phyloP scores from a whole-genome alignment of 495 filamentous ascomycete genomes.

The Hypomontagnella submonticulosa region DNA sequence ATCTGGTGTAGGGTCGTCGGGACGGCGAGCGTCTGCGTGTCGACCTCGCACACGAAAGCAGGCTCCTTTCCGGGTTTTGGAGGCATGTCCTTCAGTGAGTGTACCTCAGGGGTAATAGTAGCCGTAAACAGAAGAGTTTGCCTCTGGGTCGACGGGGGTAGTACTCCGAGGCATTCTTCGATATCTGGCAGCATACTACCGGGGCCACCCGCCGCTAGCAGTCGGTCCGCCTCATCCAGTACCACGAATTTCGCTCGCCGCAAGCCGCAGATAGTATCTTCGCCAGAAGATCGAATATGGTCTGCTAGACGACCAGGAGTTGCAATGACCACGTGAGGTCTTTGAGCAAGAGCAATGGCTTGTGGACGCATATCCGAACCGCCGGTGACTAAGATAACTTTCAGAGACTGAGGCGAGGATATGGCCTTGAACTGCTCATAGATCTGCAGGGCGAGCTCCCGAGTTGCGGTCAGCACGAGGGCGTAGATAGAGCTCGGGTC shows the following conservation, averaged over 20 bases:
- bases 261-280: constrained; percentile 86
- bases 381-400: constrained; percentile 86
- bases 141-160: constrained; percentile 76
- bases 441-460: constrained; percentile 94
- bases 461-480: constrained; percentile 88
- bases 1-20: constrained; percentile 83
- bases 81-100: constrained; percentile 79
- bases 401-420: constrained; percentile 83
- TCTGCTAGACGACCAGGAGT: constrained; percentile 95
- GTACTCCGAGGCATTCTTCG: constrained; percentile 81
- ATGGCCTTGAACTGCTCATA: constrained; percentile 95
- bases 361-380: constrained; percentile 93
- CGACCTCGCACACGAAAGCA: constrained; percentile 90
- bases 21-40: constrained; percentile 76
- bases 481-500: constrained; percentile 94
- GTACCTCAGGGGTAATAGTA: constrained; percentile 92
- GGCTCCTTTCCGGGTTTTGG: constrained; percentile 72
- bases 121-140: constrained; percentile 90
- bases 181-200: constrained; percentile 95
- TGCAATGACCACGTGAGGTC: constrained; percentile 93
- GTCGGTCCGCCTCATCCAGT: constrained; percentile 94
- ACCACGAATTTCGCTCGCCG: constrained; percentile 84
- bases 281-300: constrained; percentile 88
- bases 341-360: constrained; percentile 79
- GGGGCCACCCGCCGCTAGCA: constrained; percentile 73